Base-by-base conservation (phyloP, 1,284 basidiomycete species). In the Phylloboletellus chloephorus region DNA sequence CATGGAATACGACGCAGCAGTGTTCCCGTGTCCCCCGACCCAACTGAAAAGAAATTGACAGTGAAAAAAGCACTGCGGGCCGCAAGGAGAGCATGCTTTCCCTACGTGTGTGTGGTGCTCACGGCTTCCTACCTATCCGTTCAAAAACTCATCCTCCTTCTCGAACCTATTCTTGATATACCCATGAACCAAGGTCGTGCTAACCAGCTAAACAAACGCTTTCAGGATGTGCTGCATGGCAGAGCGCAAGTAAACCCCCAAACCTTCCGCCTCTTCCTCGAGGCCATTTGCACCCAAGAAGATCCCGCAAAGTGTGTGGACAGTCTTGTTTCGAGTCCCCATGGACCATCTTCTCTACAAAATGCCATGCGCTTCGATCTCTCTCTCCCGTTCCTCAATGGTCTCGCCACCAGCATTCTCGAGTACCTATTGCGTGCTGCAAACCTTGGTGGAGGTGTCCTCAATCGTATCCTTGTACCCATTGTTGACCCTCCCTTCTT, bases 401-500 rank as follows among this genome's bases (percentile, higher is more conserved):
- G 61, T 1, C 56, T 50, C 3, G 69, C 67, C 3, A 46, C 67
- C 0, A 41, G 46, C 0, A 45, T 76, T 5, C 52, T 82, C 5
- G 41, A 49, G 0, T 78, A 70, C 48, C 46, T 82, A 48, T n/a
- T 72, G 61, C 8, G 61, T 53, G 13, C 53, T 71, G n/a, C 57
- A 56, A 26, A 56, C 44, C 63, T 80, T 41, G 67, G 65, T 12
- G 67, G 66, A 16, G 78, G 78, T 0, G 30, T 59, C 1, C 65
- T 72, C 29, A 57, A 81, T 4, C 46, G 59, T 12, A 42, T 62
- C 7, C 39, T 82, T 8, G 19, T 55, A 12, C 52, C 52, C 2
- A 71, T 82, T 3, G 68, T 73, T 1, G 68, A 78, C 0, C 78
- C 79, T 1, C 69, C 77, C 0, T 65, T 79, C 11, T 80, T 81